phyloP scores from a whole-genome alignment of 2,329 filamentous ascomycete species.

The Rasamsonia emersonii region DNA sequence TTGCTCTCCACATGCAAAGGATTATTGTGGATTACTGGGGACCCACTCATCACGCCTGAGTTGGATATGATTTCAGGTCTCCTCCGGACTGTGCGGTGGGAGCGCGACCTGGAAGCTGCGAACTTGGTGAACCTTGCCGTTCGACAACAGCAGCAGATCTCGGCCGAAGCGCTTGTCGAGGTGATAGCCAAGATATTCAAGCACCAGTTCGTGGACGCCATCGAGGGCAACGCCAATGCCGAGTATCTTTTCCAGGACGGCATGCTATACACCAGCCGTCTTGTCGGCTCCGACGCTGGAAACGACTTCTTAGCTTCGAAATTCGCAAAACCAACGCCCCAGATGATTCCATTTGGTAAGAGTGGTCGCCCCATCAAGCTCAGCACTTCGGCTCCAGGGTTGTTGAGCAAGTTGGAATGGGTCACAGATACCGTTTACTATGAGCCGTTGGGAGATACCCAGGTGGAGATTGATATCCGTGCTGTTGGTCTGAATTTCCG shows the following conservation, averaged over 20 bases:
- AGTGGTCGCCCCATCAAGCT: conserved; percentile 12
- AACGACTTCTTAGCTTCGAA: conserved; percentile 13
- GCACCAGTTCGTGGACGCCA: conserved; percentile 12
- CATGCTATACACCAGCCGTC: conserved; percentile 14
- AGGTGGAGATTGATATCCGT: conserved; percentile 19
- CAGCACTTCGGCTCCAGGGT: conserved; percentile 11
- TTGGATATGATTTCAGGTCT: conserved; percentile 25
- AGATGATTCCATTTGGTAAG: conserved; percentile 10
- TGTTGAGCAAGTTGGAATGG: conserved; percentile 14
- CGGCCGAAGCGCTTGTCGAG: conserved; percentile 1
- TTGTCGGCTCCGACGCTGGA: conserved; percentile 12
- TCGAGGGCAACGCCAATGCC: conserved; percentile 11
- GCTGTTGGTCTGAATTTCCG: conserved; percentile 22
- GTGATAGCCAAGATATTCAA: conserved; percentile 11
- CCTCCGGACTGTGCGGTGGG: conserved; percentile 24
- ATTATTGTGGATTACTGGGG: conserved; percentile 28
- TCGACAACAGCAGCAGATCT: too few relatives aligned
- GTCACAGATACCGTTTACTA: conserved; percentile 11
- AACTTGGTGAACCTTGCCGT: conserved; percentile 19
- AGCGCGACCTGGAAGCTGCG: conserved; percentile 23
- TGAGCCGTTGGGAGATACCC: conserved; percentile 12
- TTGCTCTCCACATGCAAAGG: conserved; percentile 17
- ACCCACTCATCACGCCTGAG: conserved; percentile 15
- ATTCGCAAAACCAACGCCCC: conserved; percentile 9
- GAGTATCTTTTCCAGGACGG: conserved; percentile 15